Evolutionary conservation across 495 filamentous ascomycete species (phyloP).

Genomic region (Xeromyces bisporus): DNA sequence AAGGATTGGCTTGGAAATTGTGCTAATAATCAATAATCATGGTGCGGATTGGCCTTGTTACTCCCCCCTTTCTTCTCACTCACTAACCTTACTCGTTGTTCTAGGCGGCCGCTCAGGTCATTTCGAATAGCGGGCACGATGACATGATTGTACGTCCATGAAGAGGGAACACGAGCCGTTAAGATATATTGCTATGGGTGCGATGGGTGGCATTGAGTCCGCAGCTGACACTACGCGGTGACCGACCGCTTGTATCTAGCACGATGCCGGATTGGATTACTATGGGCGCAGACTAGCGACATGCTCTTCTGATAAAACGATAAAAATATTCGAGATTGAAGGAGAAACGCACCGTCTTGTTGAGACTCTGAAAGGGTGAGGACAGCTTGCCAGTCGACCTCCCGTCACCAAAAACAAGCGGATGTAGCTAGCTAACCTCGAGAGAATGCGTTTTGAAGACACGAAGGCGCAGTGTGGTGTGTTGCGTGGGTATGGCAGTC

Average conservation of each 20-base stretch:
- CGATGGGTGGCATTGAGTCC: no score
- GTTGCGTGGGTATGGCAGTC: constrained; percentile 66
- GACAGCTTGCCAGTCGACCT: background rate
- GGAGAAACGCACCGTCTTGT: constrained; percentile 78
- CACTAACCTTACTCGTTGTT: constrained; percentile 10
- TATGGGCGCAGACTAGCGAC: constrained; percentile 94
- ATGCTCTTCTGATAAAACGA: constrained; percentile 93
- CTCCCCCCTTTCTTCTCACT: background rate
- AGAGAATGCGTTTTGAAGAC: constrained; percentile 34
- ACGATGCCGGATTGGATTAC: constrained; percentile 95
- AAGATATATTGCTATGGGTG: no score
- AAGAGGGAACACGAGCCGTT: background rate
- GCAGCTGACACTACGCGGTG: background rate
- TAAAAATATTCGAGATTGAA: constrained; percentile 98
- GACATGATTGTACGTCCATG: constrained; percentile 87
- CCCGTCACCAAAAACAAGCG: constrained; percentile 4
- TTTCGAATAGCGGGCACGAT: constrained; percentile 87
- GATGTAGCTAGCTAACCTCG: background rate
- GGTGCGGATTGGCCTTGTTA: background rate
- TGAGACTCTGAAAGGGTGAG: constrained; percentile 89
- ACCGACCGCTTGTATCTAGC: constrained; percentile 32
- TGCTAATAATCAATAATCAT: background rate
- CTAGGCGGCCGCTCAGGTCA: constrained; percentile 57
- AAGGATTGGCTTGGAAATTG: background rate
- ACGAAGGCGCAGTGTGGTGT: constrained; percentile 92